Conservation (phyloP, 441 rosid species). For the Brassica balearica region DNA sequence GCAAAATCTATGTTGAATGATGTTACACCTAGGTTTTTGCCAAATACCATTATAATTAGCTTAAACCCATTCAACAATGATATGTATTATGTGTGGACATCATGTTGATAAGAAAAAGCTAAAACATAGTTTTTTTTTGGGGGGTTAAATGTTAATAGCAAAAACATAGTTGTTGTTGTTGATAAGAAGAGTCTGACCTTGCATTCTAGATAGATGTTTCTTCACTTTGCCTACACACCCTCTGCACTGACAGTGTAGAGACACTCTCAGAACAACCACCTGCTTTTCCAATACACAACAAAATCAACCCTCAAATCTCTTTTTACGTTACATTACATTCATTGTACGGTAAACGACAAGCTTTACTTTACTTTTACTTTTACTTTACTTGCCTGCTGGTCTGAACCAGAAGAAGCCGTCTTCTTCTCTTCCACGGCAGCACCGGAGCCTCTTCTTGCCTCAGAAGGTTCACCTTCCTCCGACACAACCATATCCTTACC, state of each 20-base stretch:
- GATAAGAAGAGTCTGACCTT: too few relatives aligned
- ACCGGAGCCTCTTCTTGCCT: constrained; percentile 20
- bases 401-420: constrained; percentile 52
- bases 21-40: neutral
- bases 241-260: constrained; percentile 77
- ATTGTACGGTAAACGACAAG: constrained; percentile 14
- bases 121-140: too few relatives aligned
- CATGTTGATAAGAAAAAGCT: neutral
- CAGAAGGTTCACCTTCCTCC: constrained; percentile 42
- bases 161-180: neutral
- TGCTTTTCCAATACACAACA: constrained; percentile 23
- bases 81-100: neutral
- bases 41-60: neutral
- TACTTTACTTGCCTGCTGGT: constrained; percentile 25
- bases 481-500: constrained; percentile 47
- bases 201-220: constrained; percentile 83
- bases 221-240: constrained; percentile 93
- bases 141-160: neutral
- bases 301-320: neutral
- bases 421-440: constrained; percentile 22
- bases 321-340: too few relatives aligned
- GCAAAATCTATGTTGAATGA: neutral
- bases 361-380: neutral
- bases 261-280: constrained; percentile 94
- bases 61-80: neutral